A percentile compares a stretch with the other conserved stretches of the same genome.
These are phyloP conservation scores for Sporobolomyces pararoseus DNA, from an alignment of 768 basidiomycete species.

Conservation along the genomic window DNA sequence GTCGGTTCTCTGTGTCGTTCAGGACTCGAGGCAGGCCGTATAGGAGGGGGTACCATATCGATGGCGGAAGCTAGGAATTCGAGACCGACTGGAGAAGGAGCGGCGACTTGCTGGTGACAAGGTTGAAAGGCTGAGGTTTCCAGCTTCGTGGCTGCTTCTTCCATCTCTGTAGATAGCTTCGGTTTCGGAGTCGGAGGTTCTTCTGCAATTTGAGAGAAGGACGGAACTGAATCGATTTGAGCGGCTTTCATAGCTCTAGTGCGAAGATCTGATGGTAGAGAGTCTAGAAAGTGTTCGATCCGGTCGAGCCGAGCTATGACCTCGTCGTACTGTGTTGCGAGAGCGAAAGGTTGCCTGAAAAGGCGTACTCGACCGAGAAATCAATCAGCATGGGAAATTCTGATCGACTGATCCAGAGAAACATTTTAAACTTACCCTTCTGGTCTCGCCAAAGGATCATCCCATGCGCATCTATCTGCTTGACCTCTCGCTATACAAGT, in stretches of 20 bases:
- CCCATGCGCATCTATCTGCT: constrained; percentile 11
- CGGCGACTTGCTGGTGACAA: background rate
- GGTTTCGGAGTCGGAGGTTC: constrained; percentile 4
- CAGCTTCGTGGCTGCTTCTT: background rate
- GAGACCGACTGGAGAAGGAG: constrained; percentile 1
- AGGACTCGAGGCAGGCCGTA: background rate
- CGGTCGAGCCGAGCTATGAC: constrained; percentile 8
- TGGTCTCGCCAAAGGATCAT: constrained; percentile 3
- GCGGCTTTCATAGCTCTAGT: background rate
- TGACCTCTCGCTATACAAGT: constrained; percentile 18
- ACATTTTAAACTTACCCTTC: constrained; percentile 19
- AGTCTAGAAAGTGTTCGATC: constrained; percentile 14
- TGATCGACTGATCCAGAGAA: too few species aligned
- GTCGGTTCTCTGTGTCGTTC: constrained; percentile 10
- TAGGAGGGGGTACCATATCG: constrained; percentile 5
- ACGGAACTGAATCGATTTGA: background rate
- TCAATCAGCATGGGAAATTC: background rate
- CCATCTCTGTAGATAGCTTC: background rate
- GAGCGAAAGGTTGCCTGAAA: constrained; percentile 21
- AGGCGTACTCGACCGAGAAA: background rate
- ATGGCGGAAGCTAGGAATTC: constrained; percentile 11
- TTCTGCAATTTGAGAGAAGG: background rate
- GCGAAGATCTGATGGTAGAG: constrained; percentile 7
- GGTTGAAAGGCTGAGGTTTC: background rate
- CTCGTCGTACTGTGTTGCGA: constrained; percentile 12